These are phyloP conservation scores for Furculomyces boomerangus DNA, from an alignment of 371 early-diverging fungal species.

Conservation along the genomic window DNA sequence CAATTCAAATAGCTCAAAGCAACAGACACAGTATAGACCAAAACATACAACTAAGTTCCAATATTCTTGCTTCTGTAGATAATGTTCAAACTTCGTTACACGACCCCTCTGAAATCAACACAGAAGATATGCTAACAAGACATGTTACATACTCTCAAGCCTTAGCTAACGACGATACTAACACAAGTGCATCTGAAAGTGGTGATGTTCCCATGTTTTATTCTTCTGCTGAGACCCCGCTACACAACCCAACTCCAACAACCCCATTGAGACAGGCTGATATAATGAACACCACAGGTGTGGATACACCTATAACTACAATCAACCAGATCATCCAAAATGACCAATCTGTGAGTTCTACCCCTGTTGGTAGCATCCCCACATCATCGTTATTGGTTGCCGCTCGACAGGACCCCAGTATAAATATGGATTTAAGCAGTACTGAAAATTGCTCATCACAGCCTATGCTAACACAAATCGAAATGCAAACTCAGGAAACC, in stretches of 20 bases:
- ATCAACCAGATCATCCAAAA: background rate
- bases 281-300: background rate
- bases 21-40: too few relatives aligned
- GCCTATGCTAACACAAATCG: too few relatives aligned
- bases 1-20: background rate
- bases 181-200: too few relatives aligned
- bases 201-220: background rate
- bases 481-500: too few relatives aligned
- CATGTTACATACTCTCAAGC: background rate
- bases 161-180: background rate
- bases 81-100: too few relatives aligned
- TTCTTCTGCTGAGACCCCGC: background rate
- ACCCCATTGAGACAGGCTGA: background rate
- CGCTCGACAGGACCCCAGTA: too few relatives aligned
- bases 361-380: slow-evolving; percentile 21
- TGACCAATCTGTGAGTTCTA: slow-evolving; percentile 8
- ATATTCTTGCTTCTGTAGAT: too few relatives aligned
- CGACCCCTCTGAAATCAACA: background rate
- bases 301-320: too few relatives aligned
- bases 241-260: background rate
- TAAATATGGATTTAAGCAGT: too few relatives aligned
- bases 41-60: too few relatives aligned
- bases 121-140: background rate
- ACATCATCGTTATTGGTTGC: too few relatives aligned
- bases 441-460: too few relatives aligned